Evolutionary conservation across 2,329 filamentous ascomycete genomes (phyloP).

Genomic region (Sclerotinia minor): DNA sequence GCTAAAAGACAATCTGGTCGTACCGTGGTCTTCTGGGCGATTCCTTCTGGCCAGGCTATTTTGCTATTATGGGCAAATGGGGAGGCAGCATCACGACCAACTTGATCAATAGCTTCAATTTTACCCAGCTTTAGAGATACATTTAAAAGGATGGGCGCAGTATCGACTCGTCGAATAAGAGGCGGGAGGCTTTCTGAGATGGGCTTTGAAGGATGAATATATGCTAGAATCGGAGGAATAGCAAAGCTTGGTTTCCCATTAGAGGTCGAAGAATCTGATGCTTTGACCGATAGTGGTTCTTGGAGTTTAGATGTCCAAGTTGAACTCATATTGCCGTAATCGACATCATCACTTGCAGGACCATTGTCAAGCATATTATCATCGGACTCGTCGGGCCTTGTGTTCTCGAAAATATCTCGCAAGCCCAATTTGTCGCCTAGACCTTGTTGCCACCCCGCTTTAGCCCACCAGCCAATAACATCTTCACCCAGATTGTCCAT

Average conservation of each 20-base stretch:
- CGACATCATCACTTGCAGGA: conserved; percentile 36
- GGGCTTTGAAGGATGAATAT: conserved; percentile 64
- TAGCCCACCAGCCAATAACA: conserved; percentile 92
- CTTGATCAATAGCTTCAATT: conserved; percentile 68
- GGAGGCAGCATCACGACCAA: conserved; percentile 57
- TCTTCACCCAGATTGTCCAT: conserved; percentile 91
- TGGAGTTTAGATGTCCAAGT: conserved; percentile 39
- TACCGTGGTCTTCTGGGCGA: conserved; percentile 79
- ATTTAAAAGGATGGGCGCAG: conserved; percentile 74
- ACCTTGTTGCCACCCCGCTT: conserved; percentile 85
- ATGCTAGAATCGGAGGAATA: conserved; percentile 76
- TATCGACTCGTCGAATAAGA: conserved; percentile 86
- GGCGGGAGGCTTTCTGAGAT: conserved; percentile 49
- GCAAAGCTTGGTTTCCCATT: conserved; percentile 42
- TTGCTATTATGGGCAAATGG: conserved; percentile 78
- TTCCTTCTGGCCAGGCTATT: conserved; percentile 77
- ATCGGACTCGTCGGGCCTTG: conserved; percentile 45
- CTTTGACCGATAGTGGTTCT: conserved; percentile 8
- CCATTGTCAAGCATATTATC: conserved; percentile 38
- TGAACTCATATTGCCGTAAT: conserved; percentile 39
- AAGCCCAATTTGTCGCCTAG: conserved; percentile 76
- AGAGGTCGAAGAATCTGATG: neutral
- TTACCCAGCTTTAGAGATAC: conserved; percentile 86
- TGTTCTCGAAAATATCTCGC: conserved; percentile 60
- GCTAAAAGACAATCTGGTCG: conserved; percentile 79